Evolutionary conservation across 2,329 filamentous ascomycete species (phyloP), one percentile per base, ranked within the genome.

Genomic region (Chaetomiaceae sp.): DNA sequence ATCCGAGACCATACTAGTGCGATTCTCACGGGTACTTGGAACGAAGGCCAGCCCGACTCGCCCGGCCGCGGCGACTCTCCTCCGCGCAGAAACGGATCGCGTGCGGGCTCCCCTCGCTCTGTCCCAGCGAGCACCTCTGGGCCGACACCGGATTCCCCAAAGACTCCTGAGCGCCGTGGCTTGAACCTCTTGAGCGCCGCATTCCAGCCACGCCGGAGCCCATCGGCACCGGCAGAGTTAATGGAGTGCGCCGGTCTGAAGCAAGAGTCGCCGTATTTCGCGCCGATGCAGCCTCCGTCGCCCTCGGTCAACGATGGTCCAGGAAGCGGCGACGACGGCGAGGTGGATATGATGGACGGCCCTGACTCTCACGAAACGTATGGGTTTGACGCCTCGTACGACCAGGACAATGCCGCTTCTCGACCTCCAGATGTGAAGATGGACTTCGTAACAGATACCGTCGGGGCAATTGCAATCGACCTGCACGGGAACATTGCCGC

Each of bases 381-480:
- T 31, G 51, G 39, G n/a, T 40, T 37, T 22, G 51, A 51, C 29
- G 25, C 22, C 20, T 31, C 50, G 11, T 4, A 22, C n/a, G 52
- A 48, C 36, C 20, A 33, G 19, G 12, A 22, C 47, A 29, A 23
- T 14, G 5, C 14, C 15, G 19, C 23, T 6, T 4, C 27, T 9
- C 8, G 27, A 31, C 4, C 5, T 11, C 9, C 9, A 7, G 8
- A 6, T 7, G 27, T 9, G 5, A 31, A 31, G 19, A 42, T 89
- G 57, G 80, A 87, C 64, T 78, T 71, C 23, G 80, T 99, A 62
- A 95, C 87, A 3, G 94, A 99, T 73, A 99, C 94, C 12, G 91
- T 99, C 55, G 94, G 95, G 40, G 94, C 91, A 25, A 96, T 99
- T 65, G 94, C 91, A 11, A 85, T 99, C 59, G 94, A 99, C 65